These are phyloP conservation scores for Akanthomyces muscarius DNA, from an alignment of 2,329 filamentous ascomycete genomes.

Conservation along the genomic window DNA sequence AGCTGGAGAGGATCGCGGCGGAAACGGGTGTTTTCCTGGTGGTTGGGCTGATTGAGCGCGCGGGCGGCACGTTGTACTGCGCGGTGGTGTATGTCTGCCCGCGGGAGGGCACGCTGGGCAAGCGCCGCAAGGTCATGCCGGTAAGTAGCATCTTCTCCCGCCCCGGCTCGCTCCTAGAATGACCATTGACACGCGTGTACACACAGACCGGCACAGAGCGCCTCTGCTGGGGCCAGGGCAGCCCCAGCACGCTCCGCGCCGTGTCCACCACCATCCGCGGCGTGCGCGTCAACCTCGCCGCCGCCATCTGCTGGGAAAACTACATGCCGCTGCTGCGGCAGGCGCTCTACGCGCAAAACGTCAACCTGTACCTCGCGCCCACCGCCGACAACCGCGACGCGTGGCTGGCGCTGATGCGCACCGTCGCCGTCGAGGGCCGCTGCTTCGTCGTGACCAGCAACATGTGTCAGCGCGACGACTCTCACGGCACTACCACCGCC, in stretches of 20 bases:
- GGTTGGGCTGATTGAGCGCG: conserved; percentile 72
- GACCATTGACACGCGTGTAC: background rate
- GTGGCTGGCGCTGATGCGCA: conserved; percentile 80
- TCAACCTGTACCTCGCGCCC: conserved; percentile 87
- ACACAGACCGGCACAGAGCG: conserved; percentile 70
- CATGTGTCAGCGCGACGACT: conserved; percentile 56
- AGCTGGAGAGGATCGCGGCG: conserved; percentile 68
- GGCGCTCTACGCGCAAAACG: conserved; percentile 80
- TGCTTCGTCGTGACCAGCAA: conserved; percentile 85
- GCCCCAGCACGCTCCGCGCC: conserved; percentile 71
- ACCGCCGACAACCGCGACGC: conserved; percentile 81
- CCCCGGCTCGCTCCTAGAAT: background rate
- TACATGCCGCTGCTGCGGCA: conserved; percentile 90
- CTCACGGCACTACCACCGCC: background rate
- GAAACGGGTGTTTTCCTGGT: conserved; percentile 81
- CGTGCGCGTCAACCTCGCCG: conserved; percentile 72
- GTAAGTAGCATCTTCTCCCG: conserved; percentile 41
- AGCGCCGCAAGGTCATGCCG: conserved; percentile 89
- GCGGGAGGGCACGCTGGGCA: conserved; percentile 66
- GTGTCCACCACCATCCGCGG: conserved; percentile 77
- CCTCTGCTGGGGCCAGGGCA: conserved; percentile 84
- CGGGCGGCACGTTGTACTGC: conserved; percentile 82
- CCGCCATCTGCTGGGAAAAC: conserved; percentile 95
- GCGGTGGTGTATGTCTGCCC: conserved; percentile 79
- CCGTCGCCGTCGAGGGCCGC: conserved; percentile 74